phyloP scores from a whole-genome alignment of 306 rosid genomes.

The Prunus padus region DNA sequence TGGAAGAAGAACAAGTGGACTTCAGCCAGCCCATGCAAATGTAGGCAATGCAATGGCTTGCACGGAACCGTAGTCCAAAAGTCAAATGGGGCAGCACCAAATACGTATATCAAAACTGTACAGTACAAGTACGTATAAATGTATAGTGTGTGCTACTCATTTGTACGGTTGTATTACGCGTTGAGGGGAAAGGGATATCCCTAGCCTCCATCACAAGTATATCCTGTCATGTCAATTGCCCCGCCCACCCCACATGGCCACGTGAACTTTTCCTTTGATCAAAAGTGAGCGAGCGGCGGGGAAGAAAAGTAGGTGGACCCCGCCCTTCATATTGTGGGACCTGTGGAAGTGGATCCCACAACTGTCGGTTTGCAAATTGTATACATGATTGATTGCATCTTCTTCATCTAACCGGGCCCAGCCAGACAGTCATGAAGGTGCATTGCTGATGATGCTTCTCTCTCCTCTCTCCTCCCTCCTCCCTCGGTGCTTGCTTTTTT shows the following conservation, averaged over 20 bases:
- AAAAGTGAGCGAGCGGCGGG: background rate
- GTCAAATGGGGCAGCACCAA: background rate
- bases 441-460: background rate
- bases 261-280: background rate
- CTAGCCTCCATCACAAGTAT: constrained; percentile 2
- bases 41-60: background rate
- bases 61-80: background rate
- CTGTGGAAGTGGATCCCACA: background rate
- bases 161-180: background rate
- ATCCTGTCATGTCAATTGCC: background rate
- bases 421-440: background rate
- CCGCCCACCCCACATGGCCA: constrained; percentile 26
- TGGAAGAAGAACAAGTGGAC: background rate
- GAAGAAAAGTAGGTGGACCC: background rate
- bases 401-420: background rate
- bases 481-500: background rate
- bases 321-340: background rate
- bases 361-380: background rate
- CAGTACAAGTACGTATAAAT: background rate
- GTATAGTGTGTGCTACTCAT: background rate
- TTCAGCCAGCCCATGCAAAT: background rate
- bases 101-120: background rate
- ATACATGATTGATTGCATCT: background rate
- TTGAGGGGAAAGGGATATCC: background rate
- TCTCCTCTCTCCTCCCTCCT: background rate